Evolutionary conservation across 192 early-diverging fungal species (phyloP).

Genomic region (Globomyces pollinis-pini): DNA sequence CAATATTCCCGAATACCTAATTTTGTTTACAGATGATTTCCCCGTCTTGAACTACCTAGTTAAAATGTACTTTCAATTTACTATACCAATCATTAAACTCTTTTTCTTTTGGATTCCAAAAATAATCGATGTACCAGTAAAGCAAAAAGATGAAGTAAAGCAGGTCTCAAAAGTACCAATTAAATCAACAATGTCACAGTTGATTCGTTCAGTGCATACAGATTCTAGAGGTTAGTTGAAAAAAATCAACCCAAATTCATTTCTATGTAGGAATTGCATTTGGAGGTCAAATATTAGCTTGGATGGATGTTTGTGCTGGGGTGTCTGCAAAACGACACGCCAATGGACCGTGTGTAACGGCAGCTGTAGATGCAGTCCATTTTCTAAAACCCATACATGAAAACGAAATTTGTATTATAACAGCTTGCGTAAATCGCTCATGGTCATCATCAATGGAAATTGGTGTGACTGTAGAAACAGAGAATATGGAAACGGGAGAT

Average conservation of each 20-base stretch:
- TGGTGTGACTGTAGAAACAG: constrained; percentile 61
- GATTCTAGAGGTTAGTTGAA: constrained; percentile 33
- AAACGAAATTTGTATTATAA: constrained; percentile 55
- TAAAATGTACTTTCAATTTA: neutral
- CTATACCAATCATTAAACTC: neutral
- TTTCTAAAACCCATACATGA: constrained; percentile 56
- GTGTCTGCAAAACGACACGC: constrained; percentile 37
- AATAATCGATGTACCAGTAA: neutral
- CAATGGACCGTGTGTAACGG: constrained; percentile 34
- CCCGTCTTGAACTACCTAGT: neutral
- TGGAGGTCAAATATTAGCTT: constrained; percentile 50
- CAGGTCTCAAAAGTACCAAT: neutral
- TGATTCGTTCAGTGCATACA: constrained; percentile 8
- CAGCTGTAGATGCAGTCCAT: constrained; percentile 61
- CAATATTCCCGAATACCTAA: no score
- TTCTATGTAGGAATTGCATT: constrained; percentile 19
- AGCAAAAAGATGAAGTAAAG: neutral
- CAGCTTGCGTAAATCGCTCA: constrained; percentile 55
- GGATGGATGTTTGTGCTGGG: constrained; percentile 63
- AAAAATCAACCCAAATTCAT: no score
- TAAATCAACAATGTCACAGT: constrained; percentile 10
- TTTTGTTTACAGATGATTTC: no score
- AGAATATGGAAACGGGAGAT: constrained; percentile 48
- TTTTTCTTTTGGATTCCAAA: neutral
- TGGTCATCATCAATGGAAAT: constrained; percentile 71